Evolutionary conservation across 129 eudicot genomes (phyloP), one percentile per base, ranked within the genome.

Genomic region (Ambrosia artemisiifolia): DNA sequence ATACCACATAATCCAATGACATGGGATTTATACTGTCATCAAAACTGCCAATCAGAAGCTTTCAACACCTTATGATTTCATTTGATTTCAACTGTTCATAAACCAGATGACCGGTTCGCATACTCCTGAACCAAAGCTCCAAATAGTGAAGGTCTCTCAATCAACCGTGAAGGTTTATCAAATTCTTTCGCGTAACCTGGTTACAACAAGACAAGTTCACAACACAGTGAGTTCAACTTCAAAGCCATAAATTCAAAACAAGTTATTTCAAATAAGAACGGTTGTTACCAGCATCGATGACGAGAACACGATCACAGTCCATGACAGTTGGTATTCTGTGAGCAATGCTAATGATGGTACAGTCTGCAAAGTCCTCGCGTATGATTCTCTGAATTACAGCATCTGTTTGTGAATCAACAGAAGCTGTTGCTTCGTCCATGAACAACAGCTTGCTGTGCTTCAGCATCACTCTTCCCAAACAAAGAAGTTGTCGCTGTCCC

Each of bases 391-490:
- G 92, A 66, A 89, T 86, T 5, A 84, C 69, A 3, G 81, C 84
- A 66, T 89, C 96, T 3, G 96, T 86, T 67, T 83, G 86, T 11
- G 90, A 82, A 81, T 89, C 96, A 50, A 89, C 92, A 1, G 96
- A 86, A 16, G 96, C 96, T 0, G 96, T 89, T 65, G 96, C 96
- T 76, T 89, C 96, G 30, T 89, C 96, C 87, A 89, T 83, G 71
- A 89, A 83, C 80, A 89, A 66, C 24, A 89, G 40, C 71, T 70
- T 62, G 76, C 90, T 82, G 71, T 74, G 82, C 75, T 84, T 86
- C 44, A 89, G 66, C 88, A 89, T 70, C 48, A 79, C 92, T 46
- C 96, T 48, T 14, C 92, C 96, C 75, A 86, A 79, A 73, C 92
- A 86, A 4, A 89, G 80, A 43, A 89, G 96, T 36, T 89, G 96